Conservation (phyloP, 2,329 filamentous ascomycete species). For the Talaromyces piceae region DNA sequence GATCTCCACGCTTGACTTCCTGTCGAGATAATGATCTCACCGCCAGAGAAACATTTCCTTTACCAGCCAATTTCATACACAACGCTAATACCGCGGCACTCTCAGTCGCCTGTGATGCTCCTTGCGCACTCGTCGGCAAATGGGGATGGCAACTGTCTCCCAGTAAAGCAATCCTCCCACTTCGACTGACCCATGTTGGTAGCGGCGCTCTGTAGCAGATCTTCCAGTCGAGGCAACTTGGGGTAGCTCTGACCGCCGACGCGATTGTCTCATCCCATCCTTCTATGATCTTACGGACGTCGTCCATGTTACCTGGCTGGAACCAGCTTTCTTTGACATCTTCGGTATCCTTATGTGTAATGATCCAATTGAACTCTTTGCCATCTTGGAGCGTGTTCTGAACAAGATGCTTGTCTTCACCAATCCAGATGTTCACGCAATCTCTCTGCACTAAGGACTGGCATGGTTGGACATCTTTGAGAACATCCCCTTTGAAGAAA, state of each 20-base stretch:
- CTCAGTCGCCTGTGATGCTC: constrained; percentile 61
- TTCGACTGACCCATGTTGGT: constrained; percentile 9
- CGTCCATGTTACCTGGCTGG: constrained; percentile 10
- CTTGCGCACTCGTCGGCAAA: constrained; percentile 60
- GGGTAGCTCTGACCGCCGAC: constrained; percentile 18
- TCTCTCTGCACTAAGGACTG: constrained; percentile 43
- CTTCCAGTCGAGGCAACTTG: constrained; percentile 11
- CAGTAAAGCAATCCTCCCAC: constrained; percentile 9
- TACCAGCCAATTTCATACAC: constrained; percentile 11
- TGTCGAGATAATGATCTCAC: constrained; percentile 12
- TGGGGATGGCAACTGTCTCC: constrained; percentile 57
- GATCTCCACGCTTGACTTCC: background rate
- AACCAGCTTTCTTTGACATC: constrained; percentile 11
- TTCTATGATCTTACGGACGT: constrained; percentile 9
- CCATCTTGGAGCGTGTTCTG: constrained; percentile 45
- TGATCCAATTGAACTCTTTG: constrained; percentile 47
- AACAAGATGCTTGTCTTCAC: constrained; percentile 42
- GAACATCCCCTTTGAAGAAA: constrained; percentile 11
- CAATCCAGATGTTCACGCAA: constrained; percentile 39
- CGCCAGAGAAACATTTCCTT: constrained; percentile 9
- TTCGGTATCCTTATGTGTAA: constrained; percentile 41
- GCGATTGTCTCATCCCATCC: constrained; percentile 15
- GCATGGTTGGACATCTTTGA: constrained; percentile 6
- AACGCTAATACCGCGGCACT: constrained; percentile 43
- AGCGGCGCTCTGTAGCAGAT: constrained; percentile 10